phyloP scores from a whole-genome alignment of 2,329 filamentous ascomycete species.

The Fusarium coicis region DNA sequence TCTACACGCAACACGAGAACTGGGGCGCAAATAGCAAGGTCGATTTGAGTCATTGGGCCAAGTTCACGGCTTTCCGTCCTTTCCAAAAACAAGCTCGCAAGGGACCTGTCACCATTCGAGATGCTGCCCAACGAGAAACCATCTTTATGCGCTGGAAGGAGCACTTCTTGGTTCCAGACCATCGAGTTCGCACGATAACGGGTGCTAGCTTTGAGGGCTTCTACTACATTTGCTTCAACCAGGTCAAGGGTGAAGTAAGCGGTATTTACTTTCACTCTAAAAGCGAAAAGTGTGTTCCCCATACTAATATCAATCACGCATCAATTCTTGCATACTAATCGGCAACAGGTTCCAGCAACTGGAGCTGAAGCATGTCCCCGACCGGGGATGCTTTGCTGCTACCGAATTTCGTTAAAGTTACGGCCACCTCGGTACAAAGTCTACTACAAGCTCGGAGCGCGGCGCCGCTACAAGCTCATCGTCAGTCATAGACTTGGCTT shows the following conservation, averaged over 20 bases:
- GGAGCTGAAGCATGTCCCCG: slow-evolving; percentile 87
- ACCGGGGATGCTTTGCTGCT: slow-evolving; percentile 83
- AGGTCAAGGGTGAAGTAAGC: slow-evolving; percentile 83
- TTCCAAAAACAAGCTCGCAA: slow-evolving; percentile 70
- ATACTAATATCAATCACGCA: not conserved
- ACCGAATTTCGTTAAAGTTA: slow-evolving; percentile 76
- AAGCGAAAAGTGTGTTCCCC: slow-evolving; percentile 85
- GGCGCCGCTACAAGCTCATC: slow-evolving; percentile 1
- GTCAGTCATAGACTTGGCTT: slow-evolving; percentile 11
- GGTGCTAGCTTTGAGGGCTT: slow-evolving; percentile 98
- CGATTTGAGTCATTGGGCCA: slow-evolving; percentile 91
- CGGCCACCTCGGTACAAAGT: not conserved
- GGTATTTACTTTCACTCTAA: slow-evolving; percentile 99
- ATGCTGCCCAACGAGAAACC: slow-evolving; percentile 83
- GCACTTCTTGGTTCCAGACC: slow-evolving; percentile 95
- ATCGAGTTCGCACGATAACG: slow-evolving; percentile 88
- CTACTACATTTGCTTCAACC: slow-evolving; percentile 99
- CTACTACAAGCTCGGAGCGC: slow-evolving; percentile 2
- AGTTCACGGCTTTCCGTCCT: slow-evolving; percentile 87
- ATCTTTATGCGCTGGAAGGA: slow-evolving; percentile 99
- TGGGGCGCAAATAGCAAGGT: slow-evolving; percentile 95
- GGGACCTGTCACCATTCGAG: slow-evolving; percentile 68
- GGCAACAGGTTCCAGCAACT: slow-evolving; percentile 84
- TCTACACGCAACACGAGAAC: slow-evolving; percentile 85
- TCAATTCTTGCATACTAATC: not conserved